phyloP scores from a whole-genome alignment of 768 basidiomycete genomes.

The Sporobolomyces pararoseus region DNA sequence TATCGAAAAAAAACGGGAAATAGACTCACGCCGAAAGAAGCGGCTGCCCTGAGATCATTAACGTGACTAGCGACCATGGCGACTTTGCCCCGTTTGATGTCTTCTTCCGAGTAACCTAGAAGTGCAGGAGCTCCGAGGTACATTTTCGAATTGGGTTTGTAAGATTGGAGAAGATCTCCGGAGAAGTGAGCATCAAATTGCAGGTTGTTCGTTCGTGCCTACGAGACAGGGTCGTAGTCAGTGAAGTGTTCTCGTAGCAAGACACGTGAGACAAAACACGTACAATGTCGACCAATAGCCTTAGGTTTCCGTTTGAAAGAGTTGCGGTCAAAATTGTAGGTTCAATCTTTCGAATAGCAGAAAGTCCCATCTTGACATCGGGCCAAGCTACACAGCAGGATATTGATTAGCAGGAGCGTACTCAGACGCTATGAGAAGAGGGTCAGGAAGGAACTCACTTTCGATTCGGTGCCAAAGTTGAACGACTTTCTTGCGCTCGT shows the following conservation, averaged over 20 bases:
- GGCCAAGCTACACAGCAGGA: conserved; percentile 21
- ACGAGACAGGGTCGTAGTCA: too few species aligned
- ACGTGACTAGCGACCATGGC: conserved; percentile 26
- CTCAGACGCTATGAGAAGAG: too few species aligned
- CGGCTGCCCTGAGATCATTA: conserved; percentile 23
- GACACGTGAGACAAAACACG: background rate
- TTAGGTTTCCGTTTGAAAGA: conserved; percentile 27
- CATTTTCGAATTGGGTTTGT: conserved; percentile 37
- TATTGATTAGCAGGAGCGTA: too few species aligned
- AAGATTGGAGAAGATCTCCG: conserved; percentile 34
- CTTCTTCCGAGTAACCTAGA: conserved; percentile 11
- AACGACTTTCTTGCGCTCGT: conserved; percentile 10
- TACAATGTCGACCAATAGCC: conserved; percentile 30
- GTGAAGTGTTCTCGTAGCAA: background rate
- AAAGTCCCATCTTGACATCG: conserved; percentile 23
- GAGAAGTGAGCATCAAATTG: conserved; percentile 34
- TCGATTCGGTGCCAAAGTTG: conserved; percentile 33
- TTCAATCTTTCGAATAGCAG: conserved; percentile 4
- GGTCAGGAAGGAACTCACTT: background rate
- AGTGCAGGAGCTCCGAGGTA: conserved; percentile 23
- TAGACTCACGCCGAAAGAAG: conserved; percentile 19
- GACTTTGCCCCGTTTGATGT: conserved; percentile 19
- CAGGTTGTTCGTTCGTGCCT: conserved; percentile 33
- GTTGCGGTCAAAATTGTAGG: conserved; percentile 27
- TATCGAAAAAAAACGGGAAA: background rate